Percentiles rank a stretch among this genome's conserved stretches.
Conservation (phyloP, 768 basidiomycete species). For the Tricholoma hemisulphureum region DNA sequence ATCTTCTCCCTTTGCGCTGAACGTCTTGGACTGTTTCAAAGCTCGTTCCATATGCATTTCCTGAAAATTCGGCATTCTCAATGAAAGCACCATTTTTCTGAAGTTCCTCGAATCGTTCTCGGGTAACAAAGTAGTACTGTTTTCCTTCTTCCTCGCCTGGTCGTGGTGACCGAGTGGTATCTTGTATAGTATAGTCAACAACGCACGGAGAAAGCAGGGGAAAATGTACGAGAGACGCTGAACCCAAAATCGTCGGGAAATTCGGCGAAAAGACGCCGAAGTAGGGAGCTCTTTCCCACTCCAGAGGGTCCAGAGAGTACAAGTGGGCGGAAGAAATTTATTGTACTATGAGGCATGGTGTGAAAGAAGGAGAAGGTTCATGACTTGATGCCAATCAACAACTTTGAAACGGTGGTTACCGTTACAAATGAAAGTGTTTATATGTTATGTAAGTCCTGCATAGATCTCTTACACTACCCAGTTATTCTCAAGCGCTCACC, state of each 20-base stretch:
- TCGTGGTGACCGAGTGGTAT: slow-evolving; percentile 86
- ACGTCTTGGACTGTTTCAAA: slow-evolving; percentile 73
- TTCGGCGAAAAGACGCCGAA: slow-evolving; percentile 75
- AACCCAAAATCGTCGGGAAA: slow-evolving; percentile 88
- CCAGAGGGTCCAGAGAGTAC: slow-evolving; percentile 91
- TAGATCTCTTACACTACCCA: not conserved
- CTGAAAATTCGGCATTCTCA: slow-evolving; percentile 91
- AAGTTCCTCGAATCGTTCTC: slow-evolving; percentile 69
- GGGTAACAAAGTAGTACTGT: slow-evolving; percentile 83
- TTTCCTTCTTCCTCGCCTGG: slow-evolving; percentile 79
- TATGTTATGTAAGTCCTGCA: slow-evolving; percentile 4
- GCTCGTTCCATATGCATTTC: slow-evolving; percentile 92
- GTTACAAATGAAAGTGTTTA: not conserved
- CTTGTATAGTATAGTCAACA: slow-evolving; percentile 37
- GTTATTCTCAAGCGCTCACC: too few species aligned
- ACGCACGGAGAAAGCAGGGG: slow-evolving; percentile 10
- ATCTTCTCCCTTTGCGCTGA: slow-evolving; percentile 66
- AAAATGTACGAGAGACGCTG: slow-evolving; percentile 76
- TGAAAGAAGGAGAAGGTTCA: not conserved
- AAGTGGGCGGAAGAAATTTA: slow-evolving; percentile 65
- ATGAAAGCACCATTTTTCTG: slow-evolving; percentile 77
- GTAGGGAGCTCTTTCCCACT: slow-evolving; percentile 91
- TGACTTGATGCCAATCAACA: too few species aligned
- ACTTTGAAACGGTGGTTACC: too few species aligned
- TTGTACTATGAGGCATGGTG: slow-evolving; percentile 21